These are phyloP conservation scores for Wickerhamomyces sp. DNA, from an alignment of 1,139 yeast genomes.

Conservation along the genomic window DNA sequence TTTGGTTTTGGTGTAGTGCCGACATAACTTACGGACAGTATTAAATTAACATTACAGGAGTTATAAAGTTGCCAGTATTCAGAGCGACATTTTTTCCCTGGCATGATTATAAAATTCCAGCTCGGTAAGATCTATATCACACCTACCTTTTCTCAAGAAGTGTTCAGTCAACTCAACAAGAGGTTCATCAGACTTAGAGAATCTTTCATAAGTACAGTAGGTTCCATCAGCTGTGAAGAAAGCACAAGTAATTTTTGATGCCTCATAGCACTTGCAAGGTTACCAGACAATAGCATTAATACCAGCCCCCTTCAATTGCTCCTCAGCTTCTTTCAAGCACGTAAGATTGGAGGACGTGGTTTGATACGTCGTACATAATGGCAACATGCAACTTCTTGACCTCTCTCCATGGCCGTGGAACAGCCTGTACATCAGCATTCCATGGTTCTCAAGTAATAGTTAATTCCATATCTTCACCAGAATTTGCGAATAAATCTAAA, in stretches of 20 bases:
- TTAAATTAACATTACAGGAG: conserved; percentile 56
- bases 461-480: conserved; percentile 56
- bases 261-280: conserved; percentile 46
- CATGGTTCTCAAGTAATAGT: conserved; percentile 57
- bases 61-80: conserved; percentile 48
- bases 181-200: conserved; percentile 63
- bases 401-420: conserved; percentile 51
- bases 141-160: conserved; percentile 50
- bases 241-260: conserved; percentile 44
- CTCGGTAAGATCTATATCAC: conserved; percentile 37
- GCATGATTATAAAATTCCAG: conserved; percentile 42
- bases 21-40: conserved; percentile 62
- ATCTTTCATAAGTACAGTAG: conserved; percentile 41
- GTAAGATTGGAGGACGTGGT: conserved; percentile 52
- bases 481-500: conserved; percentile 58
- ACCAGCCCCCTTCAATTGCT: conserved; percentile 37
- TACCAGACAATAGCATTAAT: conserved; percentile 45
- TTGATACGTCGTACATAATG: conserved; percentile 42
- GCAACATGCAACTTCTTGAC: conserved; percentile 39
- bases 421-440: conserved; percentile 43
- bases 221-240: conserved; percentile 52
- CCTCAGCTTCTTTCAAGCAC: conserved; percentile 40
- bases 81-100: conserved; percentile 52
- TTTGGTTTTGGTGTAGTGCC: conserved; percentile 71
- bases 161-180: conserved; percentile 54